These are phyloP conservation scores for Gracilaria caudata DNA, from an alignment of 23 red algal genomes.

Conservation along the genomic window DNA sequence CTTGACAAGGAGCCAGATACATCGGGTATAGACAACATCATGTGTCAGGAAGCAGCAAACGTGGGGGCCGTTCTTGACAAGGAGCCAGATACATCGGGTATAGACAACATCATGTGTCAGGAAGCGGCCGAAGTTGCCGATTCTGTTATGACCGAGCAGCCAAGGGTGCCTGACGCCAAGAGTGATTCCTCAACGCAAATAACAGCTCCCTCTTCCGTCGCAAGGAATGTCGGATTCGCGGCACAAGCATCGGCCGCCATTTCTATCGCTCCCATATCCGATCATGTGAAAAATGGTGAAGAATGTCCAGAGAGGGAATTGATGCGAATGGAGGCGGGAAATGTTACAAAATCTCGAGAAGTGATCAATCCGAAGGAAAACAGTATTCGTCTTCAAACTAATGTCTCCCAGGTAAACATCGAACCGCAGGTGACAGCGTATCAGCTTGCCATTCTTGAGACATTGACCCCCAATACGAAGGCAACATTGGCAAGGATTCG, in stretches of 20 bases:
- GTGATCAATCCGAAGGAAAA: not conserved
- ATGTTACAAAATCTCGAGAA: not conserved
- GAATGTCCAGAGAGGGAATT: not conserved
- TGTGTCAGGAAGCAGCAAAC: not conserved
- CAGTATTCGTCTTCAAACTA: not conserved
- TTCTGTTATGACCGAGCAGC: not conserved
- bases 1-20: not conserved
- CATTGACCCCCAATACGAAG: constrained; percentile 31
- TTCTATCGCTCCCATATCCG: not conserved
- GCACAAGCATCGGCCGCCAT: not conserved
- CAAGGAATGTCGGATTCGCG: not conserved
- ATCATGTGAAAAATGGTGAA: not conserved
- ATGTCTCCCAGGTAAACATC: constrained; percentile 12
- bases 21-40: not conserved
- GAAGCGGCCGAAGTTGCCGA: not conserved
- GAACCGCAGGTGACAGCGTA: constrained; percentile 12
- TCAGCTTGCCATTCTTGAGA: constrained; percentile 18
- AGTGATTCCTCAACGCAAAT: constrained; percentile 3
- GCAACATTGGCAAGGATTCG: not conserved
- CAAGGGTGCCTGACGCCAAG: not conserved
- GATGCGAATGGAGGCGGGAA: not conserved
- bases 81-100: not conserved
- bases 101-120: too few species aligned
- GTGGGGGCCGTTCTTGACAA: not conserved
- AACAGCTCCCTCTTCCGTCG: not conserved